Evolutionary conservation across 225 moss, liverwort and hornwort genomes (phyloP), one percentile per base, ranked within the genome.

Genomic region (Bryum argenteum): DNA sequence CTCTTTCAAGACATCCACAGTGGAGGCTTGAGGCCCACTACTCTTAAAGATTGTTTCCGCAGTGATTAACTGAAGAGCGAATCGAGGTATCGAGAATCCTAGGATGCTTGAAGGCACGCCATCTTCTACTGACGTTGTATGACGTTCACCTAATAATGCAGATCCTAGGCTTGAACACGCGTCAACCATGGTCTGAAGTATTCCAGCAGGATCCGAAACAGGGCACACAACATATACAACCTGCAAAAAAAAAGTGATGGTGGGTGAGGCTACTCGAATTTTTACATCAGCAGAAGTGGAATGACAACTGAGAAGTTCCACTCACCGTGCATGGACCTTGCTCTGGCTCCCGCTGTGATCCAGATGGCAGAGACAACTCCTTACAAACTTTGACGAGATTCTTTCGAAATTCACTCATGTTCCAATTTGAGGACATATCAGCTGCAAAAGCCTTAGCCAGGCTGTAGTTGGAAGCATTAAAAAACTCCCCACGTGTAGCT

Each of bases 181-280:
- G 87, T 94, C 94, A 17, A 94, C 65, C 65, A 92, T 76, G 52
- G 79, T 89, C 73, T 94, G 94, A 22, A 98, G 78, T 21, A 98
- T 64, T 62, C 94, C 98, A 60, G 84, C 82, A 75, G 98, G 94
- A 75, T 98, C 94, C 62, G 92, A 89, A 54, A 94, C 91, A 75
- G 98, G 98, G 50, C 90, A 98, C 38, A 98, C 83, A 63, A 98
- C 66, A 58, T 98, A 98, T 21, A 94, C 92, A 76, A 98, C 98
- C 98, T 98, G 98, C 40, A 75, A 74, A 65, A 43, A n/a, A 19
- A 69, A 44, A 28, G 10, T 52, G 26, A 33, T 61, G 22, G 5
- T 11, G 66, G 48, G 67, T 33, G 33, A 33, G 33, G 33, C 33
- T 48, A 16, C 16, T 48, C 48, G 17, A 10, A 48, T 48, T 16